A percentile compares a stretch with the other conserved stretches of the same genome.
phyloP scores from a whole-genome alignment of 257 asterid species.

The Capsicum pubescens region DNA sequence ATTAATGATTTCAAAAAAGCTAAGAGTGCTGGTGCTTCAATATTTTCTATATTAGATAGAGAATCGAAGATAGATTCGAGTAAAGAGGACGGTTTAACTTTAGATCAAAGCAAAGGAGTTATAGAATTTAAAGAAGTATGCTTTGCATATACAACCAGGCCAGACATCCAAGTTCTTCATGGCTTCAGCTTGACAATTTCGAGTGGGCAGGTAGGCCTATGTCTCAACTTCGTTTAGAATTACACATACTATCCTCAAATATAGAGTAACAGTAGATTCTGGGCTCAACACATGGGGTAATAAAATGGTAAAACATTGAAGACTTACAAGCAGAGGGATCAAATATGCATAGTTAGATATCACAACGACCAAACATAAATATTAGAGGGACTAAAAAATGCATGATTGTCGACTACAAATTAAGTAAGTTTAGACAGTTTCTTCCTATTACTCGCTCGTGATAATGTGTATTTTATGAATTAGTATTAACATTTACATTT shows the following conservation, averaged over 20 bases:
- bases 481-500: background rate
- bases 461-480: background rate
- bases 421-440: no score
- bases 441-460: background rate
- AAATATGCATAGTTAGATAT: no score
- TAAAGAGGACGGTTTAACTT: conserved; percentile 56
- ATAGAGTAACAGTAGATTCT: no score
- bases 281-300: no score
- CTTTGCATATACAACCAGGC: conserved; percentile 66
- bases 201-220: conserved; percentile 54
- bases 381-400: no score
- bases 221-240: background rate
- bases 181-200: conserved; percentile 57
- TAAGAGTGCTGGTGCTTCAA: conserved; percentile 55
- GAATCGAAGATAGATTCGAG: conserved; percentile 61
- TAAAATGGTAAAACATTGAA: no score
- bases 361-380: no score
- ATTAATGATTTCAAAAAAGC: conserved; percentile 69
- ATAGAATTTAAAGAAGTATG: conserved; percentile 55
- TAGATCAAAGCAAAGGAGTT: conserved; percentile 54
- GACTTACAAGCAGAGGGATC: no score
- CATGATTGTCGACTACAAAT: no score
- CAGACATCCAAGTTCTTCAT: conserved; percentile 53
- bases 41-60: conserved; percentile 62
- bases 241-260: background rate